Conservation (phyloP, 768 basidiomycete species). For the Boletus subparvulus region DNA sequence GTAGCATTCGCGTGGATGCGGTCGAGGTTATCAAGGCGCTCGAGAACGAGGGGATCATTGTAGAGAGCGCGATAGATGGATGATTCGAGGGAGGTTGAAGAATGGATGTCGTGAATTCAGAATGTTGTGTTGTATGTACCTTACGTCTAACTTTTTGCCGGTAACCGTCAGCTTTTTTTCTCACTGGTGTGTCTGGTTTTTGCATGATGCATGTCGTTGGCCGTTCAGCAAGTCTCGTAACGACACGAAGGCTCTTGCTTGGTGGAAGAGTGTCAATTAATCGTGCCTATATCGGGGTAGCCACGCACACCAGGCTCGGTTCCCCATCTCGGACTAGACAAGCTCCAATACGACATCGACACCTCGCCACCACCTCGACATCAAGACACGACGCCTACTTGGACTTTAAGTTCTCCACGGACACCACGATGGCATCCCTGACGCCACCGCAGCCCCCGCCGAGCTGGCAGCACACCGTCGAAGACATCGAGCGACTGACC, state of each 20-base stretch:
- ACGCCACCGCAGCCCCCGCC: slow-evolving; percentile 68
- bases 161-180: neutral
- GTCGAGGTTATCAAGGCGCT: slow-evolving; percentile 74
- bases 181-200: neutral
- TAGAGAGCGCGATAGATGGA: slow-evolving; percentile 83
- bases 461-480: slow-evolving; percentile 65
- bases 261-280: neutral
- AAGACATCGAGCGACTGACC: slow-evolving; percentile 57
- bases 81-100: slow-evolving; percentile 52
- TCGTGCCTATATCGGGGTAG: neutral
- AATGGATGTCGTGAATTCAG: neutral
- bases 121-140: neutral
- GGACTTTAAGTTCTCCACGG: slow-evolving; percentile 5
- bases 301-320: neutral
- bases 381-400: slow-evolving; percentile 1
- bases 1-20: slow-evolving; percentile 73
- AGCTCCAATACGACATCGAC: slow-evolving; percentile 3
- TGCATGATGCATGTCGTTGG: neutral
- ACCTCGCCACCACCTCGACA: slow-evolving; percentile 7
- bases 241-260: neutral
- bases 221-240: neutral
- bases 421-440: slow-evolving; percentile 43
- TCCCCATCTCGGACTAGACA: neutral
- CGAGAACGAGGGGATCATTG: slow-evolving; percentile 84
- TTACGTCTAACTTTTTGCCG: neutral